Evolutionary conservation across 2,329 filamentous ascomycete genomes (phyloP).

Genomic region (Teratosphaeria destructans): DNA sequence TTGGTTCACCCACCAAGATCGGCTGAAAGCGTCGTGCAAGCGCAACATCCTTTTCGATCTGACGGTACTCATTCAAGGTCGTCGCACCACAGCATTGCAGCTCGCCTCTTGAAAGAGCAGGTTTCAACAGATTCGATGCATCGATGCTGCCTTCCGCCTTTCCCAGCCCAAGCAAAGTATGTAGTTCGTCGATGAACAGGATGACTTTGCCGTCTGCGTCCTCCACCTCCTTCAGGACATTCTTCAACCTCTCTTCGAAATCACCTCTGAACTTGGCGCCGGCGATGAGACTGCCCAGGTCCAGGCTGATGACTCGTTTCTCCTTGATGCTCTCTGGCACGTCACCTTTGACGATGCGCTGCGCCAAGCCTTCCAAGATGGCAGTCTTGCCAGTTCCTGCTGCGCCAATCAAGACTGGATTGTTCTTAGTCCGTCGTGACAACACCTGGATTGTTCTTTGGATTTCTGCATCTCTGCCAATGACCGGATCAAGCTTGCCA

Average conservation of each 20-base stretch:
- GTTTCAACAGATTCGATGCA: slow-evolving; percentile 88
- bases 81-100: slow-evolving; percentile 93
- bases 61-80: slow-evolving; percentile 80
- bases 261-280: slow-evolving; percentile 93
- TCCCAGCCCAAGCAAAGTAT: slow-evolving; percentile 80
- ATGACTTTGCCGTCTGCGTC: slow-evolving; percentile 83
- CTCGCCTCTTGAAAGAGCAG: slow-evolving; percentile 82
- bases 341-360: slow-evolving; percentile 82
- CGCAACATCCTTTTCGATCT: slow-evolving; percentile 93
- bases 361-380: slow-evolving; percentile 78
- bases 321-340: slow-evolving; percentile 94
- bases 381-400: slow-evolving; percentile 92
- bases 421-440: slow-evolving; percentile 88
- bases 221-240: slow-evolving; percentile 82
- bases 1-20: slow-evolving; percentile 84
- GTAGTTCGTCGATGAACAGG: slow-evolving; percentile 88
- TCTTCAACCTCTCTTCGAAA: slow-evolving; percentile 89
- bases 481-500: slow-evolving; percentile 91
- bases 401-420: slow-evolving; percentile 84
- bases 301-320: slow-evolving; percentile 77
- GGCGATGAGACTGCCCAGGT: slow-evolving; percentile 85
- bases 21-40: slow-evolving; percentile 88
- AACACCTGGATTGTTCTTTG: slow-evolving; percentile 90
- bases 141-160: slow-evolving; percentile 96
- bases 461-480: slow-evolving; percentile 84